phyloP scores from a whole-genome alignment of 495 filamentous ascomycete genomes.

The Xylaria grammica region DNA sequence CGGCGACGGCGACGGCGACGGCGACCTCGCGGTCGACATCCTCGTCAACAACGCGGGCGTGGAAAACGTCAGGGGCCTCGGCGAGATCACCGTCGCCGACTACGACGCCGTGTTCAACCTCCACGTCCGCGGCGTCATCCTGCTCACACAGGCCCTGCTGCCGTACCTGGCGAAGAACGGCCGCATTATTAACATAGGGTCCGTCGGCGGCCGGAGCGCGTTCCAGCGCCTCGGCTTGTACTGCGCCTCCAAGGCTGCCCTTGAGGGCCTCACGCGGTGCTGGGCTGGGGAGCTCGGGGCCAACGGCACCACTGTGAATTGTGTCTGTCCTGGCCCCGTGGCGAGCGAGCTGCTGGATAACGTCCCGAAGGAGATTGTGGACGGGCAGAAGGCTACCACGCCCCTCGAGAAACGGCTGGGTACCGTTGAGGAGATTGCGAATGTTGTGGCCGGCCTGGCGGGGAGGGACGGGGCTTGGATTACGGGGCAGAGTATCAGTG shows the following conservation, averaged over 20 bases:
- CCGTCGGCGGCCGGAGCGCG: conserved; percentile 50
- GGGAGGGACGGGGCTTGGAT: conserved; percentile 61
- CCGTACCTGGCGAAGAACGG: conserved; percentile 51
- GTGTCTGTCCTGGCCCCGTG: conserved; percentile 66
- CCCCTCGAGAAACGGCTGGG: conserved; percentile 60
- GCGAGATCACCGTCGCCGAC: conserved; percentile 58
- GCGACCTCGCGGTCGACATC: conserved; percentile 62
- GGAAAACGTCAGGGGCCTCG: conserved; percentile 55
- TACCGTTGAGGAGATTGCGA: conserved; percentile 64
- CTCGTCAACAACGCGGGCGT: conserved; percentile 65
- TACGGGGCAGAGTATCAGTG: conserved; percentile 63
- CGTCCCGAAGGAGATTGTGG: conserved; percentile 58
- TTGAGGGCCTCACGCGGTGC: conserved; percentile 69
- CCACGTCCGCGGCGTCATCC: conserved; percentile 69
- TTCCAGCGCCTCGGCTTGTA: conserved; percentile 54
- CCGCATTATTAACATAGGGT: conserved; percentile 62
- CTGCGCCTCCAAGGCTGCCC: conserved; percentile 65
- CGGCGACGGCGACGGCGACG: no score
- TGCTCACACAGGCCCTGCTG: conserved; percentile 62
- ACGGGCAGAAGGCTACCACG: conserved; percentile 56
- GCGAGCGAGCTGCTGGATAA: conserved; percentile 65
- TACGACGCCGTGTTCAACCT: conserved; percentile 60
- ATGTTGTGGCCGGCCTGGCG: conserved; percentile 57
- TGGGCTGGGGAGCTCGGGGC: conserved; percentile 66
- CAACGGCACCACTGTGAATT: conserved; percentile 67